Evolutionary conservation across 345 rosid genomes (phyloP).

Genomic region (Bruguiera sexangula): DNA sequence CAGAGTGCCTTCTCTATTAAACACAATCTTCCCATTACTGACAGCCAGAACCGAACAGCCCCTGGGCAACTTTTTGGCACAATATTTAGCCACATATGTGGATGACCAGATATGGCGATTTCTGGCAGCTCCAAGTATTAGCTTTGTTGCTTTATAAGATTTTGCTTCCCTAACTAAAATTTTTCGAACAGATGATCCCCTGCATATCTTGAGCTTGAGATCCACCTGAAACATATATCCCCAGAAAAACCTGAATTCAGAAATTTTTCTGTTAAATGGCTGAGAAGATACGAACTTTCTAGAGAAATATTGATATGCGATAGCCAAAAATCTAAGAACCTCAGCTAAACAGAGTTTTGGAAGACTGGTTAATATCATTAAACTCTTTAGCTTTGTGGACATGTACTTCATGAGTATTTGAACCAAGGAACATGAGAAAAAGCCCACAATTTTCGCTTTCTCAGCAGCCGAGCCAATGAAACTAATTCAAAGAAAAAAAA

Average conservation of each 20-base stretch:
- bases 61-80: conserved; percentile 26
- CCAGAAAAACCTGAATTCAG: conserved; percentile 1
- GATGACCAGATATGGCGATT: conserved; percentile 21
- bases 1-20: conserved; percentile 14
- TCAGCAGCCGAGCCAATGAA: conserved; percentile 7
- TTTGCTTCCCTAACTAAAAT: conserved; percentile 30
- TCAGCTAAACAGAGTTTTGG: too few relatives aligned
- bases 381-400: neutral
- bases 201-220: conserved; percentile 34
- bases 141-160: conserved; percentile 16
- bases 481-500: neutral
- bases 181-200: conserved; percentile 26
- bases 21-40: conserved; percentile 29
- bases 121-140: conserved; percentile 24
- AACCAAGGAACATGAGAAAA: neutral
- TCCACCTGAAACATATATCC: conserved; percentile 23
- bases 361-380: neutral
- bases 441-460: neutral
- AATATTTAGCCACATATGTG: conserved; percentile 27
- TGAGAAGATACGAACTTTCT: neutral
- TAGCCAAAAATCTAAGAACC: neutral
- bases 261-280: neutral
- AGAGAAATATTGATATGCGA: neutral
- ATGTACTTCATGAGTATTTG: neutral
- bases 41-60: conserved; percentile 26